Evolutionary conservation across 2,329 filamentous ascomycete genomes (phyloP).

Genomic region (Sporothrix globosa): DNA sequence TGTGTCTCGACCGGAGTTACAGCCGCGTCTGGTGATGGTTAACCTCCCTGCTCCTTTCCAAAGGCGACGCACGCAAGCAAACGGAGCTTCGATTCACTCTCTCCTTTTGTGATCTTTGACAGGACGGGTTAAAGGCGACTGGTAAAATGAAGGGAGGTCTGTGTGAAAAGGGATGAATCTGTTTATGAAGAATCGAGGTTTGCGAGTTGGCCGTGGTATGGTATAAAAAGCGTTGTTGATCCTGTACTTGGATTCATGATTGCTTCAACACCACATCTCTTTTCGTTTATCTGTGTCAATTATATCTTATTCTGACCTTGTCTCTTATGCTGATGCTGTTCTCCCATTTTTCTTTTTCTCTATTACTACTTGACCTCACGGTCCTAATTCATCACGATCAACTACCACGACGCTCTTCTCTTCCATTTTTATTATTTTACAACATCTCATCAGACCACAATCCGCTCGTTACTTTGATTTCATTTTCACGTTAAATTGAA

Average conservation of each 20-base stretch:
- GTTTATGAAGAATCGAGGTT: background rate
- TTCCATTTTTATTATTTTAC: background rate
- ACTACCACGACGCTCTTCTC: no score
- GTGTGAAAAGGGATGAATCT: slow-evolving; percentile 16
- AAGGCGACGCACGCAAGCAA: slow-evolving; percentile 17
- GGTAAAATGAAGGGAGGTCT: background rate
- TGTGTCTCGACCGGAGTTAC: slow-evolving; percentile 5
- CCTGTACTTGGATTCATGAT: background rate
- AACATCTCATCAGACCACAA: background rate
- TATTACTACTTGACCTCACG: slow-evolving; percentile 4
- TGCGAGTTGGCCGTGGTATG: background rate
- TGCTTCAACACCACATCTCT: background rate
- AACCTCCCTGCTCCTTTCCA: background rate
- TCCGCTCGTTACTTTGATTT: background rate
- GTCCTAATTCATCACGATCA: background rate
- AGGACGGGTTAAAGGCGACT: slow-evolving; percentile 1
- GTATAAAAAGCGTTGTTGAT: slow-evolving; percentile 15
- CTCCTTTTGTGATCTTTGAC: background rate
- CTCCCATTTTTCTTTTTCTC: background rate
- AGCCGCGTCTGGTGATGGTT: slow-evolving; percentile 13
- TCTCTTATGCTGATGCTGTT: background rate
- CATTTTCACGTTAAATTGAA: background rate
- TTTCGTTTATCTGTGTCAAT: slow-evolving; percentile 6
- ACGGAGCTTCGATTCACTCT: background rate
- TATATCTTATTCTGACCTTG: background rate